Evolutionary conservation across 2,329 filamentous ascomycete species (phyloP).

Genomic region (Drechslerella coelobrocha): DNA sequence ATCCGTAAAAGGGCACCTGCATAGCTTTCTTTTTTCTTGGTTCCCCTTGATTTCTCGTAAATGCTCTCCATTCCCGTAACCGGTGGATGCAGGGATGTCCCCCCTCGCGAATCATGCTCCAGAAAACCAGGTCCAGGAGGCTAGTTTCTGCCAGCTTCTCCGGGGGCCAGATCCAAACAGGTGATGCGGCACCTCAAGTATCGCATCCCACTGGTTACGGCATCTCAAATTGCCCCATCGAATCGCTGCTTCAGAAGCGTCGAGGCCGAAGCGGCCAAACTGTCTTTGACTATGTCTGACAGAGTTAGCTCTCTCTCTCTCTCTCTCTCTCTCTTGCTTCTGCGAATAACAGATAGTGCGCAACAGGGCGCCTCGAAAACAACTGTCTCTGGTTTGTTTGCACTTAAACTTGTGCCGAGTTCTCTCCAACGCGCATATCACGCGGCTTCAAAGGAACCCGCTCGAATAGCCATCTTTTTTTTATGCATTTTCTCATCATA

Average conservation of each 20-base stretch:
- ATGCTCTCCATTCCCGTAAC: slow-evolving; percentile 5
- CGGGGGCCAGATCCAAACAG: too few species aligned
- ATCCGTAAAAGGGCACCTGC: background rate
- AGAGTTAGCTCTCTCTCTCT: too few species aligned
- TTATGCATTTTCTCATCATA: background rate
- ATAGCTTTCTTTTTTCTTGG: background rate
- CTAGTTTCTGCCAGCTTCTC: too few species aligned
- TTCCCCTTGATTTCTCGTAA: background rate
- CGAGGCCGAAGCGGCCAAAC: background rate
- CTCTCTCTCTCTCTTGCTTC: too few species aligned
- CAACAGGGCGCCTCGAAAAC: background rate
- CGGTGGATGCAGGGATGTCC: background rate
- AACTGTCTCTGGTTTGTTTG: background rate
- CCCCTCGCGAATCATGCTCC: slow-evolving; percentile 1
- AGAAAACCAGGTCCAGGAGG: slow-evolving; percentile 2
- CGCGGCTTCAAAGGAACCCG: too few species aligned
- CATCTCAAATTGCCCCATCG: background rate
- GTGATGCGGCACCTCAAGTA: background rate
- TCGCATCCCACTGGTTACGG: slow-evolving; percentile 5
- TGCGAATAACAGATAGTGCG: background rate
- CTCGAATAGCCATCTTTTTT: too few species aligned
- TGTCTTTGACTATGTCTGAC: slow-evolving; percentile 1
- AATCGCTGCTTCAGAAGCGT: slow-evolving; percentile 1
- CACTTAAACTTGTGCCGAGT: background rate
- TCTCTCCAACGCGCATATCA: background rate